Percentiles rank a stretch among this genome's conserved stretches.
Conservation (phyloP, 1,284 basidiomycete species). For the Malassezia cuniculi region DNA sequence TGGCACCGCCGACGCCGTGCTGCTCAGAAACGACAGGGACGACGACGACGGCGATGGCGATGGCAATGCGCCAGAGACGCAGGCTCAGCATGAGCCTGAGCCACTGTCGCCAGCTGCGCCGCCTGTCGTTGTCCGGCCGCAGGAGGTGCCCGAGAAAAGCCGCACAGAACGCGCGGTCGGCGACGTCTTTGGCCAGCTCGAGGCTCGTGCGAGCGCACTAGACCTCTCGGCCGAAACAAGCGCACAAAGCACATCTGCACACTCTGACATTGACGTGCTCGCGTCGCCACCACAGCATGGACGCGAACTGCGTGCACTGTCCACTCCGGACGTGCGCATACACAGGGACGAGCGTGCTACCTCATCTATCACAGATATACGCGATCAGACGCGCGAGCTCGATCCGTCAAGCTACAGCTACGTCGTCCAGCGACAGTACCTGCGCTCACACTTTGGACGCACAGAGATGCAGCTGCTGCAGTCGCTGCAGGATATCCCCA, state of each 20-base stretch:
- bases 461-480: slow-evolving; percentile 82
- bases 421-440: slow-evolving; percentile 28
- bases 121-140: too few relatives aligned
- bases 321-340: not conserved
- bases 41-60: slow-evolving; percentile 15
- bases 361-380: slow-evolving; percentile 2
- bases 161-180: slow-evolving; percentile 19
- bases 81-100: too few relatives aligned
- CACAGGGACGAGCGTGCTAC: not conserved
- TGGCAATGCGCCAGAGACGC: not conserved
- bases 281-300: too few relatives aligned
- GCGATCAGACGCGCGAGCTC: not conserved
- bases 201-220: too few relatives aligned
- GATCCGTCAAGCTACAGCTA: slow-evolving; percentile 5
- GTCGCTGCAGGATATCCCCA: slow-evolving; percentile 80
- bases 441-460: slow-evolving; percentile 57
- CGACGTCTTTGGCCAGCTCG: slow-evolving; percentile 20
- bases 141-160: not conserved
- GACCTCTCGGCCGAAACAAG: too few relatives aligned
- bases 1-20: too few relatives aligned
- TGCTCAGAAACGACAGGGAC: slow-evolving; percentile 11
- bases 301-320: not conserved
- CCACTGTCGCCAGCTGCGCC: too few relatives aligned
- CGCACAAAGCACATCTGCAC: too few relatives aligned
- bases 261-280: slow-evolving; percentile 2